These are phyloP conservation scores for Vitis rupestris DNA, from an alignment of 164 flowering plant species.

Conservation along the genomic window DNA sequence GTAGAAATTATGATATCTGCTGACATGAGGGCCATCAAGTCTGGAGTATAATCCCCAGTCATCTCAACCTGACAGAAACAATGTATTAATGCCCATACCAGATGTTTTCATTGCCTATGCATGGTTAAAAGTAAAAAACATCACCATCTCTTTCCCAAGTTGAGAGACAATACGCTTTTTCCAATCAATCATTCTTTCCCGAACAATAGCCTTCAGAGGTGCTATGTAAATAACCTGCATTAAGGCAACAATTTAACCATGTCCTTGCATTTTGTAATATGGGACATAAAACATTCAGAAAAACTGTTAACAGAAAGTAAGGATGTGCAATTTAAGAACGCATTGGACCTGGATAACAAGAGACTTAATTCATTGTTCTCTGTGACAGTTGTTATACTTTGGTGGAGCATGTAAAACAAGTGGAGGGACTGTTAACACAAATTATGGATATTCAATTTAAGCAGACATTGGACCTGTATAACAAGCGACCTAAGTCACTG, in stretches of 20 bases:
- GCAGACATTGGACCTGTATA: neutral
- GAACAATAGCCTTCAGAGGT: constrained; percentile 95
- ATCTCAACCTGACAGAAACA: constrained; percentile 76
- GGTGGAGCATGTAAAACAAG: neutral
- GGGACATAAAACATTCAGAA: neutral
- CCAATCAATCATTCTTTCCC: constrained; percentile 99
- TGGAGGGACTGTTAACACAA: neutral
- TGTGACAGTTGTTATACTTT: no score
- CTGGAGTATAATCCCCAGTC: constrained; percentile 99
- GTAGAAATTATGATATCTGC: constrained; percentile 97
- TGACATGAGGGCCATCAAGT: constrained; percentile 74
- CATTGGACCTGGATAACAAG: no score
- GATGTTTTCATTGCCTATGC: neutral
- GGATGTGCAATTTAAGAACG: neutral
- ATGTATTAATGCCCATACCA: constrained; percentile 6
- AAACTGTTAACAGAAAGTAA: neutral
- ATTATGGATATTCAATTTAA: neutral
- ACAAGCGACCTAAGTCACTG: neutral
- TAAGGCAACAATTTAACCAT: neutral
- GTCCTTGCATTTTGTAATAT: neutral
- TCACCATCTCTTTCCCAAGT: constrained; percentile 92
- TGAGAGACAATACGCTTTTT: constrained; percentile 71
- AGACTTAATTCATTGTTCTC: no score
- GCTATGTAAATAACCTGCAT: constrained; percentile 95
- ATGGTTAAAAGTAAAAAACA: neutral